Base-by-base conservation (phyloP, 192 early-diverging fungal species). In the Gorgonomyces haynaldii region DNA sequence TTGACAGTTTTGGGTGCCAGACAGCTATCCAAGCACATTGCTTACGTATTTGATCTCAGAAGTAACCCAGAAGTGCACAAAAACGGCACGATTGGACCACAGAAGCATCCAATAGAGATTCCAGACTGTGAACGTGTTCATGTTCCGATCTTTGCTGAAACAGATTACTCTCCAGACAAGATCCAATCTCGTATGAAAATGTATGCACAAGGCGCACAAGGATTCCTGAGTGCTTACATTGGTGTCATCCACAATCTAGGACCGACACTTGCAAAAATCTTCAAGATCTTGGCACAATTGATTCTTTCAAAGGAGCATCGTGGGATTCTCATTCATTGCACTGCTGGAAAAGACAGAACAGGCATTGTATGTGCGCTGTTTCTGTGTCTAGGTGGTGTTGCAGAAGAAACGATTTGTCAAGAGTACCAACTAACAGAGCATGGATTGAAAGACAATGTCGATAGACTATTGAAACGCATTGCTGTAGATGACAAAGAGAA, bases 301-400 rank as follows among this genome's bases (percentile, higher is more conserved):
- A 34, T 34, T n/a, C 32, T 9, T 8, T 34, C 32, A 34, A n/a
- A n/a, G 9, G 32, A 34, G 8, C 32, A 8, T 8, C 32, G 56
- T 8, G 66, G 70, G 0, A 58, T 81, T n/a, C 60, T 84, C 42
- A 58, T 83, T 5, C 81, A 83, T 47, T 83, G 81, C 51, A 82
- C 79, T 3, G 81, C 81, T 9, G 81, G 81, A 13, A 83, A 83
- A 54, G 81, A 83, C 43, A 54, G 81, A 26, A 83, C 81, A 0
- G 81, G 81, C 9, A 51, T 83, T 4, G 62, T 77, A 36, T 59
- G 52, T 19, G 80, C 80, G 39, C 41, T 83, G 20, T 27, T 83
- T 30, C 57, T 80, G 35, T 68, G 65, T 40, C 54, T 81, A 5
- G 69, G 69, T 29, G 81, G 76, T 0, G 80, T 83, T 2, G 72